phyloP scores from a whole-genome alignment of 2,329 filamentous ascomycete species.

The Aschersonia sp. region DNA sequence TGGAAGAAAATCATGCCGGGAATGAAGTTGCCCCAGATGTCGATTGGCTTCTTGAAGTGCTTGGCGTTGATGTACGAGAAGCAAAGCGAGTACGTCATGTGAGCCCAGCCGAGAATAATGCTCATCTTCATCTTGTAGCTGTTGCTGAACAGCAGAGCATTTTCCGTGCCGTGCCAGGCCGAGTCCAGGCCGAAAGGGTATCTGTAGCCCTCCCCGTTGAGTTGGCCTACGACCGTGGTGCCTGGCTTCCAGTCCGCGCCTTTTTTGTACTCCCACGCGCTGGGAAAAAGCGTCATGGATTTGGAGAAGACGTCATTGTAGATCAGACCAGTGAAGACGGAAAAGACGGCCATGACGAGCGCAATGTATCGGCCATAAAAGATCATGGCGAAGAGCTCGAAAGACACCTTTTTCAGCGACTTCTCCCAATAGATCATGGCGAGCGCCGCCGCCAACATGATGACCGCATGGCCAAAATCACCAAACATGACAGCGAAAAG shows the following conservation, averaged over 20 bases:
- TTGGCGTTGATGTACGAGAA: slow-evolving; percentile 85
- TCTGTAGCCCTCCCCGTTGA: slow-evolving; percentile 58
- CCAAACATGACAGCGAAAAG: slow-evolving; percentile 99
- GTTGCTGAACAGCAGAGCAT: slow-evolving; percentile 90
- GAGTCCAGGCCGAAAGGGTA: slow-evolving; percentile 95
- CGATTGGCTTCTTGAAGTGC: slow-evolving; percentile 88
- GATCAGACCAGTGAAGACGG: slow-evolving; percentile 89
- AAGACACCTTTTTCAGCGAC: slow-evolving; percentile 76
- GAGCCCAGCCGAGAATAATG: slow-evolving; percentile 90
- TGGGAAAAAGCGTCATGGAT: slow-evolving; percentile 75
- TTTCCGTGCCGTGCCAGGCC: slow-evolving; percentile 93
- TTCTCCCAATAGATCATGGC: slow-evolving; percentile 98
- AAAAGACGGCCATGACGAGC: slow-evolving; percentile 94
- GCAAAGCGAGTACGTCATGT: slow-evolving; percentile 97
- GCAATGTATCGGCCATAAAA: slow-evolving; percentile 99
- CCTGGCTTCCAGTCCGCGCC: slow-evolving; percentile 53
- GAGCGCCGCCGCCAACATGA: slow-evolving; percentile 71
- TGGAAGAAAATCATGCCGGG: slow-evolving; percentile 99
- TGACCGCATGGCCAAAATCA: slow-evolving; percentile 83
- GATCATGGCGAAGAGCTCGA: slow-evolving; percentile 95
- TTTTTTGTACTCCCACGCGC: slow-evolving; percentile 70
- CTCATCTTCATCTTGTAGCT: slow-evolving; percentile 99
- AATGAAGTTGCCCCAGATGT: slow-evolving; percentile 94
- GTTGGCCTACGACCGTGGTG: slow-evolving; percentile 47
- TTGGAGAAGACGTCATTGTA: slow-evolving; percentile 98